Conservation (phyloP, 2,329 filamentous ascomycete species). For the Dryadomyces quercus-mongolicae region DNA sequence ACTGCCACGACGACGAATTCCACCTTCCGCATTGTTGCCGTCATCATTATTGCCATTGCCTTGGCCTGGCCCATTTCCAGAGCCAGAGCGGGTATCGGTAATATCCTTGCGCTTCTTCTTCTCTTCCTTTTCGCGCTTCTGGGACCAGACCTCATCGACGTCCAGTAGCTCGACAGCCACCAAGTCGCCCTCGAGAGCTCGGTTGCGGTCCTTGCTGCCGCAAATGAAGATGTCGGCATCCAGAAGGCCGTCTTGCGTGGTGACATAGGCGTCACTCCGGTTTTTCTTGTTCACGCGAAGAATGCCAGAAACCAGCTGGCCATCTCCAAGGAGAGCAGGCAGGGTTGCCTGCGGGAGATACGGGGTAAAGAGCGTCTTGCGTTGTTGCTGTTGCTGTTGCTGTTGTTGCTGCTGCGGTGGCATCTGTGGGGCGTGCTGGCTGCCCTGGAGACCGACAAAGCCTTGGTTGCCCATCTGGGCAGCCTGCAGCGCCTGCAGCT, state of each 20-base stretch:
- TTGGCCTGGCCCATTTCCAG: slow-evolving; percentile 60
- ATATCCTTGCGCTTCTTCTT: slow-evolving; percentile 99
- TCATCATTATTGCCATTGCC: slow-evolving; percentile 48
- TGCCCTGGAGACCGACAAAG: slow-evolving; percentile 54
- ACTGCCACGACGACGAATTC: slow-evolving; percentile 85
- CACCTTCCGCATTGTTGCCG: slow-evolving; percentile 58
- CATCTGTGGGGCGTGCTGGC: slow-evolving; percentile 59
- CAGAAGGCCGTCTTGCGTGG: slow-evolving; percentile 72
- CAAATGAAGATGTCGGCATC: slow-evolving; percentile 99
- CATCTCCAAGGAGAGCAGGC: slow-evolving; percentile 79
- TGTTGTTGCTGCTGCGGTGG: slow-evolving; percentile 37
- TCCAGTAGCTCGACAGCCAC: slow-evolving; percentile 94
- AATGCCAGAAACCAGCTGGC: slow-evolving; percentile 90
- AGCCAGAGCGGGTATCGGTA: slow-evolving; percentile 73
- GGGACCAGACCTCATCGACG: slow-evolving; percentile 95
- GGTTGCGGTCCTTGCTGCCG: slow-evolving; percentile 96
- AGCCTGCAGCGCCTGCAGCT: slow-evolving; percentile 85
- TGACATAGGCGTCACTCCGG: slow-evolving; percentile 94
- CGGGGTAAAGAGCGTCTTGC: slow-evolving; percentile 96
- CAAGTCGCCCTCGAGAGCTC: slow-evolving; percentile 88
- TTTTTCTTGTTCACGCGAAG: slow-evolving; percentile 99
- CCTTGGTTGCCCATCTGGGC: slow-evolving; percentile 71
- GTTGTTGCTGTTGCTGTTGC: slow-evolving; percentile 75
- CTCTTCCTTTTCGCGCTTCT: slow-evolving; percentile 98
- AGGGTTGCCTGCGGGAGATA: slow-evolving; percentile 92